phyloP scores from a whole-genome alignment of 257 asterid genomes.

The Nicotiana attenuata region DNA sequence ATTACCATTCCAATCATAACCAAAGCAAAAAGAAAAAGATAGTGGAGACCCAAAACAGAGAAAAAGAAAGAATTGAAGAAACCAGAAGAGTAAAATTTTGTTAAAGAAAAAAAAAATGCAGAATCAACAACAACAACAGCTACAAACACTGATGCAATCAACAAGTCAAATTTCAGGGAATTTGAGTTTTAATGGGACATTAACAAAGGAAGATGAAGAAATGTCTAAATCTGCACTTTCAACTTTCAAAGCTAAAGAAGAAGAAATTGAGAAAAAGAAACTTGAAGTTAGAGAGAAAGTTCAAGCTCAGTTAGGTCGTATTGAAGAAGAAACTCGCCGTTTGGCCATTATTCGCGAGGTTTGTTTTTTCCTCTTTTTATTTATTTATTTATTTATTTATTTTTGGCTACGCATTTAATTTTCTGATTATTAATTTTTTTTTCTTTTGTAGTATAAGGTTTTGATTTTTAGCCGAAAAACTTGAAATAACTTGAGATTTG shows the following conservation, averaged over 20 bases:
- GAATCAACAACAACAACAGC: neutral
- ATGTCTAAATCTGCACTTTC: conserved; percentile 66
- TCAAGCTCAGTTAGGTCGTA: conserved; percentile 75
- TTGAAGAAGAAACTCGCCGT: conserved; percentile 71
- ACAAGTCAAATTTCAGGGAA: conserved; percentile 11
- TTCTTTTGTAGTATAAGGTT: neutral
- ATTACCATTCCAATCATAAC: too few relatives aligned
- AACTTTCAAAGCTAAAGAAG: conserved; percentile 71
- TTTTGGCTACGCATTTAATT: neutral
- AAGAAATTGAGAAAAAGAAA: conserved; percentile 77
- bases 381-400: too few relatives aligned
- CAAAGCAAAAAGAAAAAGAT: too few relatives aligned
- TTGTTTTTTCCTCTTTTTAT: neutral
- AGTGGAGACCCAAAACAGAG: too few relatives aligned
- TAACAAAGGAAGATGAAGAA: conserved; percentile 45
- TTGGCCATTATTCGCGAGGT: conserved; percentile 84
- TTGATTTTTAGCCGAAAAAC: neutral
- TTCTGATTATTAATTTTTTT: neutral
- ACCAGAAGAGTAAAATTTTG: too few relatives aligned
- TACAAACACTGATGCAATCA: conserved; percentile 18
- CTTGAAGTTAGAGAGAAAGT: conserved; percentile 55
- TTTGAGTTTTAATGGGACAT: conserved; percentile 14
- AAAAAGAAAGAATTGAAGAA: too few relatives aligned
- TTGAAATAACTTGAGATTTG: neutral
- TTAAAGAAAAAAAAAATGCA: neutral